Base-by-base conservation (phyloP, 441 rosid species). In the Manihot esculenta region DNA sequence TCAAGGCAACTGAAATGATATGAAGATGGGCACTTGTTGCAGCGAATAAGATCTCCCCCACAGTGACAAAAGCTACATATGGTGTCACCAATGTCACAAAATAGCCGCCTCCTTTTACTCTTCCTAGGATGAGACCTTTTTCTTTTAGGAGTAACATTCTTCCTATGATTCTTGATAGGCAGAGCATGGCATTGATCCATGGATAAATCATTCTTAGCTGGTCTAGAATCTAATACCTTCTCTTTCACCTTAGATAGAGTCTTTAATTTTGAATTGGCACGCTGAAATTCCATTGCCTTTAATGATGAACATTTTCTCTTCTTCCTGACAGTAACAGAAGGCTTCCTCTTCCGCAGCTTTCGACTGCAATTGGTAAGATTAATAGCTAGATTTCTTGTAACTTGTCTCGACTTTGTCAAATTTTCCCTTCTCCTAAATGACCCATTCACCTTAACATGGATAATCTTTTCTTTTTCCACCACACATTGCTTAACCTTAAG, bases 21-120 rank as follows among this genome's bases (percentile, higher is more conserved):
- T 45, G 85, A 68, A 66, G 81, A 82, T 42, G 70, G 71, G 71
- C 85, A 82, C 60, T 54, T 27, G n/a, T 21, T 58, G 66, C 83
- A 82, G 20, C 24, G 24, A 23, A 73, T 69, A 56, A 82, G 81
- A 69, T 75, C 83, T 71, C 60, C 83, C 38, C 77, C 80, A 30
- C 68, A 73, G 76, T 80, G 83, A 71, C 83, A 82, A 66, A 82
- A 71, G 68, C 80, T 73, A 69, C 83, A 82, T 35, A 82, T 68
- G 15, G 85, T 75, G 72, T 82, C 85, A 35, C 63, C 48, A 48
- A 68, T 13, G 24, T 65, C 60, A 30, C 30, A 47, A 48, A 23
- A 23, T 21, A 21, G 64, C 64, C 73, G 55, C 78, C 78, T 82
- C 72, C 78, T 76, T 77, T 74, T 82, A 69, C 68, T 69, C 73